These are phyloP conservation scores for Galerina sulciceps DNA, from an alignment of 768 basidiomycete species.

Conservation along the genomic window DNA sequence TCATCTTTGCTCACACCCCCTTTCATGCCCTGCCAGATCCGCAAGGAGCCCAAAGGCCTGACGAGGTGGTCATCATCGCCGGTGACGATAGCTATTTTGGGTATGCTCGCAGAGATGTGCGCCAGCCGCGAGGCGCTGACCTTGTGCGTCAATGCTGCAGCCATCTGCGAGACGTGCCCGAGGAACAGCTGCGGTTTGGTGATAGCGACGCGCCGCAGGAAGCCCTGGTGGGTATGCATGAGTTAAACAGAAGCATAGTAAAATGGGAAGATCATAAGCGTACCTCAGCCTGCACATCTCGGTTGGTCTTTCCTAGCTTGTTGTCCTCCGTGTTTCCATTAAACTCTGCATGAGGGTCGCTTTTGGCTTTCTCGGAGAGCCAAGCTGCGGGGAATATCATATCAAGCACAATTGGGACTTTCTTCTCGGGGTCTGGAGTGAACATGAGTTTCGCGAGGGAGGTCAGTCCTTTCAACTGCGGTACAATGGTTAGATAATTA, in stretches of 20 bases:
- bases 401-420: slow-evolving; percentile 52
- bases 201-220: slow-evolving; percentile 46
- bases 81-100: slow-evolving; percentile 70
- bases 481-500: not conserved
- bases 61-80: slow-evolving; percentile 72
- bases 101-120: slow-evolving; percentile 55
- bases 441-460: slow-evolving; percentile 39
- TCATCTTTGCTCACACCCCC: slow-evolving; percentile 34
- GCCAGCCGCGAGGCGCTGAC: slow-evolving; percentile 53
- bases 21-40: slow-evolving; percentile 63
- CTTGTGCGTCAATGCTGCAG: slow-evolving; percentile 65
- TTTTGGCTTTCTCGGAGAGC: slow-evolving; percentile 56
- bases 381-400: slow-evolving; percentile 68
- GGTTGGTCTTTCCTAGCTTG: slow-evolving; percentile 60
- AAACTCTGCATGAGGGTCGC: slow-evolving; percentile 43
- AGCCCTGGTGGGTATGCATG: slow-evolving; percentile 38
- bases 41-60: slow-evolving; percentile 48
- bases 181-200: slow-evolving; percentile 62
- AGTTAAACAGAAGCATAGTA: not conserved
- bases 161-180: slow-evolving; percentile 76
- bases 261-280: slow-evolving; percentile 5
- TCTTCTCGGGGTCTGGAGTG: slow-evolving; percentile 51
- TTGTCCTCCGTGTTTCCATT: slow-evolving; percentile 23
- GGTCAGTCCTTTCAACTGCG: slow-evolving; percentile 43
- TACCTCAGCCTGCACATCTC: slow-evolving; percentile 62